These are phyloP conservation scores for Solanum sitiens DNA, from an alignment of 257 asterid species.

Conservation along the genomic window DNA sequence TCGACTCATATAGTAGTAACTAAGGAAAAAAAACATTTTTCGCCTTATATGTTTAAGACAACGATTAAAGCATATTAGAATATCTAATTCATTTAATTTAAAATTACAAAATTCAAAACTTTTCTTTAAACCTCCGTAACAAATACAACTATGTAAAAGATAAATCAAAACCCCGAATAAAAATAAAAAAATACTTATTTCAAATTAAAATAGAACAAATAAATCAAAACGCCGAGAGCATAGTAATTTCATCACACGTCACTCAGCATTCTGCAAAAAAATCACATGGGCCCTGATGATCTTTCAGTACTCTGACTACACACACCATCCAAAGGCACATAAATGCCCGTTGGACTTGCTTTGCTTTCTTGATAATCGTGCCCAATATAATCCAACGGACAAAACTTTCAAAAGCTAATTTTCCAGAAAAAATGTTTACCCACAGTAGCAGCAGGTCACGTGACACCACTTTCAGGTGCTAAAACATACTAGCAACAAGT, in stretches of 20 bases:
- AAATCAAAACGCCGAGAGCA: too few species aligned
- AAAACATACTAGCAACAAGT: constrained; percentile 12
- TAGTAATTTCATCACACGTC: neutral
- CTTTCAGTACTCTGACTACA: neutral
- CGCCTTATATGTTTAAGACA: too few species aligned
- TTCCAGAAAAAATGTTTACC: neutral
- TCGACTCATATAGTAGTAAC: neutral
- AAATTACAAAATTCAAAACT: too few species aligned
- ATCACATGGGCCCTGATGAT: constrained; percentile 6
- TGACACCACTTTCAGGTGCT: constrained; percentile 3
- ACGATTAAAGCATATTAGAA: too few species aligned
- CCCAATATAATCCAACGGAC: constrained; percentile 19
- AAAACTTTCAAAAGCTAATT: neutral
- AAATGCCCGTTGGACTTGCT: neutral
- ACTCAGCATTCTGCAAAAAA: constrained; percentile 4
- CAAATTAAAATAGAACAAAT: too few species aligned
- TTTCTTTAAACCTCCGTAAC: too few species aligned
- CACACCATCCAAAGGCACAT: neutral
- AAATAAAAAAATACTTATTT: too few species aligned
- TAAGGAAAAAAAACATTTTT: too few species aligned
- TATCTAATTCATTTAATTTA: too few species aligned
- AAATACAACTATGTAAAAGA: too few species aligned
- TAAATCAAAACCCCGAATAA: too few species aligned
- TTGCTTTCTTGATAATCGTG: neutral
- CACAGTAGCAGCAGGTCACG: constrained; percentile 5